Conservation (phyloP, 805 yeast species). For the Pichia manshurica region DNA sequence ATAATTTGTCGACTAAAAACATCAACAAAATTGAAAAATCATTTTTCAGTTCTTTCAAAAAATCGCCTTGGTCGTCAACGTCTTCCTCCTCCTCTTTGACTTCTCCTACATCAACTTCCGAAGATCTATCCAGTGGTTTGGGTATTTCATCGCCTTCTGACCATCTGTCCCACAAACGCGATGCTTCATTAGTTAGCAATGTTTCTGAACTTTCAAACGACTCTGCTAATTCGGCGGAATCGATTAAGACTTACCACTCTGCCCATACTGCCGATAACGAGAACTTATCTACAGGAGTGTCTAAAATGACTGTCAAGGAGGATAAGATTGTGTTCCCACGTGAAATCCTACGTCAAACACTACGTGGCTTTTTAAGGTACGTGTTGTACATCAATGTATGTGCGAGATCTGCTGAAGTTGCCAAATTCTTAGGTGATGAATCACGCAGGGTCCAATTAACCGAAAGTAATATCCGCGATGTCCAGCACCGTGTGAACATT, state of each 20-base stretch:
- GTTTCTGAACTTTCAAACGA: background rate
- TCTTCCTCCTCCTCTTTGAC: background rate
- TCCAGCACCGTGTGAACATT: slow-evolving; percentile 48
- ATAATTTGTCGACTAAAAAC: background rate
- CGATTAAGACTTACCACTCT: slow-evolving; percentile 3
- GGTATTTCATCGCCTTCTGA: slow-evolving; percentile 12
- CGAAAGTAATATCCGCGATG: slow-evolving; percentile 47
- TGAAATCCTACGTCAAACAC: slow-evolving; percentile 71
- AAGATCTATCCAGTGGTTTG: slow-evolving; percentile 11
- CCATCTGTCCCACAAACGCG: background rate
- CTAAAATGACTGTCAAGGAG: background rate
- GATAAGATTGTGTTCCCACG: slow-evolving; percentile 41
- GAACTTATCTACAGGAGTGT: background rate
- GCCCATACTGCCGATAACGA: background rate
- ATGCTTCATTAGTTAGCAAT: background rate
- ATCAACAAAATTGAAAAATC: slow-evolving; percentile 7
- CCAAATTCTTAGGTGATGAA: slow-evolving; percentile 40
- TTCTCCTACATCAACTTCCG: slow-evolving; percentile 10
- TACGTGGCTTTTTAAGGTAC: slow-evolving; percentile 64
- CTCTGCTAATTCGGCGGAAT: slow-evolving; percentile 7
- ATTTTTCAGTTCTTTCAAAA: slow-evolving; percentile 7
- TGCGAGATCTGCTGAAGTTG: slow-evolving; percentile 44
- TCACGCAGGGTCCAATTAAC: slow-evolving; percentile 37
- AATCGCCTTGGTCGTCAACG: slow-evolving; percentile 2
- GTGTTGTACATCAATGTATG: slow-evolving; percentile 52